Percentiles rank a stretch among this genome's conserved stretches.
Evolutionary conservation across 768 basidiomycete species (phyloP).

Genomic region (Phlebiopsis flavidoalba): DNA sequence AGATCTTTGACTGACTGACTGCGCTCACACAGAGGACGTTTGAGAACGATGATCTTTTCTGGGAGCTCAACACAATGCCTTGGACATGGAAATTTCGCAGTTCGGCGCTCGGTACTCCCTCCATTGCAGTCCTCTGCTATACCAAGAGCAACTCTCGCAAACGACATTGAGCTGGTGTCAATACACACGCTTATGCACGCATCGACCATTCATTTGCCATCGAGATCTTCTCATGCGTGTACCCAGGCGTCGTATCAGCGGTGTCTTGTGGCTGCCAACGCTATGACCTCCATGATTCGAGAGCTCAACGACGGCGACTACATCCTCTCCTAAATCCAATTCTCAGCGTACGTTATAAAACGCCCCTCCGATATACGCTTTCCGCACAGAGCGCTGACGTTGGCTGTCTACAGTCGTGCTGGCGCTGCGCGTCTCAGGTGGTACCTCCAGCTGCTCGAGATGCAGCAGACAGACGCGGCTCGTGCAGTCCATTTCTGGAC

Average conservation of each 20-base stretch:
- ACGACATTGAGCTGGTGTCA: slow-evolving; percentile 39
- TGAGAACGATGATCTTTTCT: slow-evolving; percentile 25
- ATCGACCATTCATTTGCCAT: slow-evolving; percentile 45
- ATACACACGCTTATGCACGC: slow-evolving; percentile 47
- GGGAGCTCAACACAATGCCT: slow-evolving; percentile 37
- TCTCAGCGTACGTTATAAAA: slow-evolving; percentile 40
- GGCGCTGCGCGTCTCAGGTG: slow-evolving; percentile 35
- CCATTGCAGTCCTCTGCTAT: slow-evolving; percentile 27
- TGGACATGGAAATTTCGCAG: slow-evolving; percentile 41
- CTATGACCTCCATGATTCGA: slow-evolving; percentile 39
- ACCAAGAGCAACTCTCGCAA: slow-evolving; percentile 23
- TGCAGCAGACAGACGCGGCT: slow-evolving; percentile 18
- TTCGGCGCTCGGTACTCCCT: slow-evolving; percentile 38
- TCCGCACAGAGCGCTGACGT: background rate
- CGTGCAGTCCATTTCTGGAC: slow-evolving; percentile 13
- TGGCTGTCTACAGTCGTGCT: slow-evolving; percentile 29
- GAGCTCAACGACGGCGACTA: slow-evolving; percentile 47
- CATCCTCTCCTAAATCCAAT: slow-evolving; percentile 49
- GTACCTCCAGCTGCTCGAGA: slow-evolving; percentile 29
- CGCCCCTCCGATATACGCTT: background rate
- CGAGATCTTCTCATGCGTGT: background rate
- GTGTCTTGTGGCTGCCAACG: slow-evolving; percentile 38
- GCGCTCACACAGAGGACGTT: slow-evolving; percentile 18
- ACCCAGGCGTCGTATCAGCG: slow-evolving; percentile 28
- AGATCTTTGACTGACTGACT: background rate